Conservation (phyloP, 208 protist genomes). For the Leishmania guyanensis region DNA sequence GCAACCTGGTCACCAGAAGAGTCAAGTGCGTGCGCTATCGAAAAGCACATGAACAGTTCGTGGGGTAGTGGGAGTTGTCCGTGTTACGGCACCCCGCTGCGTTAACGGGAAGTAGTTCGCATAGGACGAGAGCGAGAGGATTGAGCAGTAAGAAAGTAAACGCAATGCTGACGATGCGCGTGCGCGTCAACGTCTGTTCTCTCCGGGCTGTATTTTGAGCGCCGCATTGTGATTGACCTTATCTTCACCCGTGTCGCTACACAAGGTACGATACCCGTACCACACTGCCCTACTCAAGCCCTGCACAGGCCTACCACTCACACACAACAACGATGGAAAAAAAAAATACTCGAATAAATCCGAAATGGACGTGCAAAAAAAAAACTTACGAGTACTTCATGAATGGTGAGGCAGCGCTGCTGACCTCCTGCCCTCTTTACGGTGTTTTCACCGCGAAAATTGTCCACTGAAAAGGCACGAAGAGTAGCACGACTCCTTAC, state of each 20-base stretch:
- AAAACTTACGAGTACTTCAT: not conserved
- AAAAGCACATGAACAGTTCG: constrained; percentile 45
- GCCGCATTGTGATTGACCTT: not conserved
- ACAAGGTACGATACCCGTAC: not conserved
- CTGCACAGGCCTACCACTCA: not conserved
- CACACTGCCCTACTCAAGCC: not conserved
- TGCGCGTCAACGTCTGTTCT: not conserved
- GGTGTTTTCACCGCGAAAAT: not conserved
- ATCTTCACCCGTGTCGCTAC: not conserved
- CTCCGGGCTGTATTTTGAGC: not conserved
- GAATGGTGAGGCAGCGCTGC: not conserved
- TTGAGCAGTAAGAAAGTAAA: not conserved
- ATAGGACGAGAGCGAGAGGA: not conserved
- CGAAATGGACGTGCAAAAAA: not conserved
- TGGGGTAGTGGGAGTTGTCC: constrained; percentile 15
- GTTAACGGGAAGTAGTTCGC: not conserved
- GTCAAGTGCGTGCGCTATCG: constrained; percentile 42
- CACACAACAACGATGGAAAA: not conserved
- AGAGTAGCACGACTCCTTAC: not conserved
- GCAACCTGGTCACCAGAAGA: constrained; percentile 22
- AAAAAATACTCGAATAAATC: not conserved
- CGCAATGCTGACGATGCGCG: not conserved
- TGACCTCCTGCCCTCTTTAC: not conserved
- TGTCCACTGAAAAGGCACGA: not conserved
- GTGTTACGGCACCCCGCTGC: not conserved